phyloP scores from a whole-genome alignment of 1,139 yeast species.

The Diutina siamensis region DNA sequence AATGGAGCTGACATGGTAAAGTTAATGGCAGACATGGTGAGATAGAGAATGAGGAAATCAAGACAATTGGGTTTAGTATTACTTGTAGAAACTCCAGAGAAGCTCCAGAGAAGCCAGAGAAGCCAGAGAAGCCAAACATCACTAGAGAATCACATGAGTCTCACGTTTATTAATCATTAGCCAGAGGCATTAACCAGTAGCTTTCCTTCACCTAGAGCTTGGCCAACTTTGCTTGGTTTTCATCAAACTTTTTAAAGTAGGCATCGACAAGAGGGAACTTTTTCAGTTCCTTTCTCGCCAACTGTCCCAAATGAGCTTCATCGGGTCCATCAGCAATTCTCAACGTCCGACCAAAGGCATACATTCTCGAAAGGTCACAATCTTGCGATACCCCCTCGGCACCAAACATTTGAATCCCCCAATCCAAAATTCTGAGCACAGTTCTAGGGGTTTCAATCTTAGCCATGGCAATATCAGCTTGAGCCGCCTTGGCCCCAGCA shows the following conservation, averaged over 20 bases:
- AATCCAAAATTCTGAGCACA: slow-evolving; percentile 42
- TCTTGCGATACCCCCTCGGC: slow-evolving; percentile 63
- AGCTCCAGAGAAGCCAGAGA: too few relatives aligned
- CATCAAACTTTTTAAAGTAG: slow-evolving; percentile 18
- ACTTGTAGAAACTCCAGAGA: too few relatives aligned
- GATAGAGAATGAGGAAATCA: not conserved
- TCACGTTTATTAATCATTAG: too few relatives aligned
- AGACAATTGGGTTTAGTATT: too few relatives aligned
- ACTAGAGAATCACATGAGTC: too few relatives aligned
- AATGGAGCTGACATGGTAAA: not conserved
- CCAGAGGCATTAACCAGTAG: too few relatives aligned
- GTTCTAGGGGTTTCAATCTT: slow-evolving; percentile 58
- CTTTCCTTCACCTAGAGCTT: slow-evolving; percentile 21
- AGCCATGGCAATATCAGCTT: slow-evolving; percentile 54
- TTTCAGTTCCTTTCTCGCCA: slow-evolving; percentile 38
- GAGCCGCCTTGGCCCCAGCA: slow-evolving; percentile 44
- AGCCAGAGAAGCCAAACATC: too few relatives aligned
- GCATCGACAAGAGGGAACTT: slow-evolving; percentile 21
- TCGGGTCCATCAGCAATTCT: slow-evolving; percentile 72
- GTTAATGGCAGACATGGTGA: not conserved
- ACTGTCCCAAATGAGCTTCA: slow-evolving; percentile 56
- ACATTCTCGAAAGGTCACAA: slow-evolving; percentile 47
- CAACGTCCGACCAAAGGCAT: slow-evolving; percentile 46
- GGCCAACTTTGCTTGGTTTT: slow-evolving; percentile 10
- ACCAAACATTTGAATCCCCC: slow-evolving; percentile 62